Conservation (phyloP, 306 rosid species). For the Casuarina cunninghamiana region DNA sequence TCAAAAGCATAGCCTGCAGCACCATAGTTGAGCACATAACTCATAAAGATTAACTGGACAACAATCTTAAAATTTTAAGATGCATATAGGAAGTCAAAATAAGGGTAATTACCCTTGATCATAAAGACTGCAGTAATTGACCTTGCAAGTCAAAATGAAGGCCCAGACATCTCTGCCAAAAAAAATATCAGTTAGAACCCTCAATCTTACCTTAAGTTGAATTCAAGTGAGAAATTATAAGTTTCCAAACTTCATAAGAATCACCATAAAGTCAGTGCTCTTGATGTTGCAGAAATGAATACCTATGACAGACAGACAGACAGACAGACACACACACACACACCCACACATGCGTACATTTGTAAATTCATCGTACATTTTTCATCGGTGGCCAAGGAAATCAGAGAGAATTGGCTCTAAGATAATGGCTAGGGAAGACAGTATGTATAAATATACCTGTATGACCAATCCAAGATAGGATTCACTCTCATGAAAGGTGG, state of each 20-base stretch:
- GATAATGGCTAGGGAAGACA: slow-evolving; percentile 11
- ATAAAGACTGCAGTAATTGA: slow-evolving; percentile 86
- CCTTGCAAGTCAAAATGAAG: slow-evolving; percentile 81
- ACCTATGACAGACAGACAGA: neutral
- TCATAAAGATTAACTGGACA: slow-evolving; percentile 11
- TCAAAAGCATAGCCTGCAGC: neutral
- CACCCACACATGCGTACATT: no score
- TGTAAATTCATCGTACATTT: neutral
- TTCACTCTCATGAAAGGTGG: slow-evolving; percentile 98
- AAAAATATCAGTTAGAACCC: slow-evolving; percentile 29
- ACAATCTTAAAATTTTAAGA: slow-evolving; percentile 1
- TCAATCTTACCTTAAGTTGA: neutral
- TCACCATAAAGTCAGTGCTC: slow-evolving; percentile 13
- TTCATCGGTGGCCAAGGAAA: neutral
- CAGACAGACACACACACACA: neutral
- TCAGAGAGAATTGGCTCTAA: neutral
- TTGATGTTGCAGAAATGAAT: neutral
- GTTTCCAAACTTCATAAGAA: slow-evolving; percentile 17
- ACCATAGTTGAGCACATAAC: neutral
- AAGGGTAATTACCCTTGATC: slow-evolving; percentile 78
- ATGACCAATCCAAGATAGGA: slow-evolving; percentile 98
- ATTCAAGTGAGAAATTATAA: slow-evolving; percentile 26
- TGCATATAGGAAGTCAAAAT: slow-evolving; percentile 12
- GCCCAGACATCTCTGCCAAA: slow-evolving; percentile 95
- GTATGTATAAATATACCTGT: slow-evolving; percentile 48